Conservation (phyloP, 805 yeast species). For the Candida easanensis region DNA sequence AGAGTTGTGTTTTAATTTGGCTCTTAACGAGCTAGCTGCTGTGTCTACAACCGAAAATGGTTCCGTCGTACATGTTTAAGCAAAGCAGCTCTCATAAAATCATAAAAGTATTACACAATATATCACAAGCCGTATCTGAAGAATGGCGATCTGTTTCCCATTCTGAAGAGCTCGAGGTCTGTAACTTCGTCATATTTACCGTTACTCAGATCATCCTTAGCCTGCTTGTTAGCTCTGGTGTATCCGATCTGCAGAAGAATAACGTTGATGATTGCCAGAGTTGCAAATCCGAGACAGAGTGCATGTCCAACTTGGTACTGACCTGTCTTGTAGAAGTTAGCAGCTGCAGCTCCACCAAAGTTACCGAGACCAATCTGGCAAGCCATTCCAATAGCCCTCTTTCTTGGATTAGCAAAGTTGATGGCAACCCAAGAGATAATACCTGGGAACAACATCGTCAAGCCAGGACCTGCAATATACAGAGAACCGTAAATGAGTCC, state of each 20-base stretch:
- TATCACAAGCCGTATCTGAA: conserved; percentile 14
- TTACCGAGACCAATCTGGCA: conserved; percentile 39
- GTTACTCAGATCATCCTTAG: conserved; percentile 26
- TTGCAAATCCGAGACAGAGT: conserved; percentile 32
- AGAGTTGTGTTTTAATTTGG: too few species aligned
- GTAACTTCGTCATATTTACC: conserved; percentile 32
- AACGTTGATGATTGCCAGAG: conserved; percentile 30
- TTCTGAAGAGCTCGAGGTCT: conserved; percentile 31
- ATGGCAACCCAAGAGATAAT: conserved; percentile 38
- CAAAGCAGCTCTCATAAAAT: too few species aligned
- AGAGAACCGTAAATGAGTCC: conserved; percentile 31
- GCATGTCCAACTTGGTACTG: conserved; percentile 32
- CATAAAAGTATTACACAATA: too few species aligned
- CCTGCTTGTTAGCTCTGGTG: conserved; percentile 25
- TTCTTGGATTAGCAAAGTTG: conserved; percentile 35
- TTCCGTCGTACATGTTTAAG: too few species aligned
- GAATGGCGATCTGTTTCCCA: conserved; percentile 45
- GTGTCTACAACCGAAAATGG: too few species aligned
- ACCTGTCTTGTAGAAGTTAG: conserved; percentile 34
- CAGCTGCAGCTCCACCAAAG: conserved; percentile 36
- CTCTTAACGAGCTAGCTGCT: too few species aligned
- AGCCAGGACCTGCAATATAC: conserved; percentile 32
- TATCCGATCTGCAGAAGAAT: conserved; percentile 25
- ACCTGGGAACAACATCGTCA: conserved; percentile 33
- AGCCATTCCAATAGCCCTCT: conserved; percentile 39